Evolutionary conservation across 2,329 filamentous ascomycete species (phyloP).

Genomic region (Nigrospora osmanthi): DNA sequence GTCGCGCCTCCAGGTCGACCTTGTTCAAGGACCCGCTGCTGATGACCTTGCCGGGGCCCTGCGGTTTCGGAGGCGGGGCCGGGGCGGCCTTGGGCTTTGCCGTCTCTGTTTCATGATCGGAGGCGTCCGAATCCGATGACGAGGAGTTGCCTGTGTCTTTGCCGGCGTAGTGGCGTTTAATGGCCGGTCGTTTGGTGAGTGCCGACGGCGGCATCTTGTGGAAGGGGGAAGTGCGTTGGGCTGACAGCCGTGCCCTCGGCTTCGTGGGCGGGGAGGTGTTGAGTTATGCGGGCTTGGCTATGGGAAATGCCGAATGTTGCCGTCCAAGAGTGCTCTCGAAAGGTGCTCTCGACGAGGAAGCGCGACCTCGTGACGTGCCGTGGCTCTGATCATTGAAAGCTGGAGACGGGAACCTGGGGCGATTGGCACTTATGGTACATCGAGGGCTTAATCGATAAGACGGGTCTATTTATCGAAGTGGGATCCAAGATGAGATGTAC

Average conservation of each 20-base stretch:
- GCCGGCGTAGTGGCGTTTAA: conserved; percentile 68
- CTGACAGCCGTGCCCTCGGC: background rate
- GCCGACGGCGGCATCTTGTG: conserved; percentile 40
- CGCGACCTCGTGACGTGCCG: too few relatives aligned
- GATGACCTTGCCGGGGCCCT: conserved; percentile 48
- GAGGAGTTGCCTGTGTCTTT: conserved; percentile 57
- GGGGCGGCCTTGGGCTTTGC: conserved; percentile 17
- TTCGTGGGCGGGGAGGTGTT: too few relatives aligned
- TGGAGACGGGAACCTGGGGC: too few relatives aligned
- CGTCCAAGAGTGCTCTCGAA: too few relatives aligned
- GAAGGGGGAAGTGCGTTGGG: background rate
- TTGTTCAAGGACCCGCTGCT: conserved; percentile 39
- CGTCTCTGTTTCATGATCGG: conserved; percentile 27
- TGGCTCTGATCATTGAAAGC: too few relatives aligned
- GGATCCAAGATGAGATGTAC: too few relatives aligned
- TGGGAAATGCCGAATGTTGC: too few relatives aligned
- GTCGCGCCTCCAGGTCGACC: conserved; percentile 41
- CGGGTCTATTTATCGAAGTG: too few relatives aligned
- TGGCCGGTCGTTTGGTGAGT: background rate
- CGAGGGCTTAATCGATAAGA: too few relatives aligned
- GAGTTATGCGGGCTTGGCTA: too few relatives aligned
- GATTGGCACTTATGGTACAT: too few relatives aligned
- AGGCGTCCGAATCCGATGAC: conserved; percentile 38
- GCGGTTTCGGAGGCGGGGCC: conserved; percentile 48
- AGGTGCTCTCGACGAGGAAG: too few relatives aligned